Evolutionary conservation across 1,284 basidiomycete species (phyloP).

Genomic region (Tilletia caries): DNA sequence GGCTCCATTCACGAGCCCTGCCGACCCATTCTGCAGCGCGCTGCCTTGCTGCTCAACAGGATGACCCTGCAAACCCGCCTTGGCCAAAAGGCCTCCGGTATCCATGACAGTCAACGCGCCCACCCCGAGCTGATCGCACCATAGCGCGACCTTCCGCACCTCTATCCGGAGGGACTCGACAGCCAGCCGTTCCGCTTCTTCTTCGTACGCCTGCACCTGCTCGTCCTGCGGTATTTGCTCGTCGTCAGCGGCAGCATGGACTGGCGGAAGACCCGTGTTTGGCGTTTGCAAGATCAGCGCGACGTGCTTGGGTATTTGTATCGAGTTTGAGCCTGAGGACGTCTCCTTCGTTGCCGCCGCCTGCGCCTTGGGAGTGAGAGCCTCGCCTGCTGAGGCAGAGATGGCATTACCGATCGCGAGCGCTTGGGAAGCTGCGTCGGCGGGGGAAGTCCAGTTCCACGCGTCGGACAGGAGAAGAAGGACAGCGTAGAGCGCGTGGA

Average conservation of each 20-base stretch:
- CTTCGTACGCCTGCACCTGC: background rate
- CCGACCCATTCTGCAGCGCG: no score
- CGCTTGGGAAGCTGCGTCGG: background rate
- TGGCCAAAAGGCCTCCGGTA: background rate
- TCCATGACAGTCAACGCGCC: background rate
- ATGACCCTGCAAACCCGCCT: background rate
- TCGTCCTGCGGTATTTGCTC: background rate
- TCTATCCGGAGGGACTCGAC: background rate
- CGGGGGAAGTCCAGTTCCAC: background rate
- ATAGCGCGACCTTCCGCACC: background rate
- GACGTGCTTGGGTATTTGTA: constrained; percentile 3
- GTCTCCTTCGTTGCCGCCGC: background rate
- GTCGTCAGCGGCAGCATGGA: background rate
- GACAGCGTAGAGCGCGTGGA: background rate
- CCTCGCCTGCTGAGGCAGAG: background rate
- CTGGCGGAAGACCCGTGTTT: background rate
- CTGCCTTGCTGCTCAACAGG: background rate
- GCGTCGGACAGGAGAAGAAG: background rate
- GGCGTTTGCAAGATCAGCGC: constrained; percentile 8
- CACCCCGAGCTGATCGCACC: constrained; percentile 8
- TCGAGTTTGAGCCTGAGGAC: background rate
- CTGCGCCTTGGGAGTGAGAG: background rate
- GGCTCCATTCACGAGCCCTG: no score
- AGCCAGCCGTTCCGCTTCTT: background rate
- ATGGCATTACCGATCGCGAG: background rate